phyloP scores from a whole-genome alignment of 2,329 filamentous ascomycete species.

The Coleophoma eucalyptorum region DNA sequence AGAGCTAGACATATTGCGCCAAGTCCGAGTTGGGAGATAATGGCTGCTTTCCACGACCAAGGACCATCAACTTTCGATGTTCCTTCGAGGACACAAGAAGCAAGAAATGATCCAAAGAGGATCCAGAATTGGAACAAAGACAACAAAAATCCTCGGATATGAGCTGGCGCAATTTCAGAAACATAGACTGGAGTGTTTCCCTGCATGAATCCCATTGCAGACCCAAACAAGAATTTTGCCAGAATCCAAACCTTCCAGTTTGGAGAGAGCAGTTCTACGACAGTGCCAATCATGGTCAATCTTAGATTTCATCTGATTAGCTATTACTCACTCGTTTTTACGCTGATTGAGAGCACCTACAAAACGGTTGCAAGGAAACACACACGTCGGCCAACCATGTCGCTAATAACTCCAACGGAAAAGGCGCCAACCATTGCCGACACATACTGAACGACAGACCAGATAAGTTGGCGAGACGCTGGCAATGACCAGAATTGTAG shows the following conservation, averaged over 20 bases:
- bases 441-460: neutral
- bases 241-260: neutral
- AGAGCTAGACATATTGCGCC: neutral
- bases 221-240: neutral
- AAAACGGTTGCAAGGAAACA: neutral
- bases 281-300: neutral
- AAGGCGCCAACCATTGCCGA: neutral
- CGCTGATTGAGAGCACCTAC: too few species aligned
- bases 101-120: neutral
- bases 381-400: neutral
- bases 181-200: neutral
- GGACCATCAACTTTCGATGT: neutral
- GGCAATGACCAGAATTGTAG: neutral
- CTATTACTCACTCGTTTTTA: too few species aligned
- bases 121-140: neutral
- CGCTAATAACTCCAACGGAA: neutral
- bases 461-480: neutral
- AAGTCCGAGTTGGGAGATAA: neutral
- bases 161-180: neutral
- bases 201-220: neutral
- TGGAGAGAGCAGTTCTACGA: neutral
- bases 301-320: too few species aligned
- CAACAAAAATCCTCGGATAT: neutral
- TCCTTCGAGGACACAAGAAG: neutral
- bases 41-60: neutral